Conservation (phyloP, 1,139 yeast species). For the Pichia norvegensis region DNA sequence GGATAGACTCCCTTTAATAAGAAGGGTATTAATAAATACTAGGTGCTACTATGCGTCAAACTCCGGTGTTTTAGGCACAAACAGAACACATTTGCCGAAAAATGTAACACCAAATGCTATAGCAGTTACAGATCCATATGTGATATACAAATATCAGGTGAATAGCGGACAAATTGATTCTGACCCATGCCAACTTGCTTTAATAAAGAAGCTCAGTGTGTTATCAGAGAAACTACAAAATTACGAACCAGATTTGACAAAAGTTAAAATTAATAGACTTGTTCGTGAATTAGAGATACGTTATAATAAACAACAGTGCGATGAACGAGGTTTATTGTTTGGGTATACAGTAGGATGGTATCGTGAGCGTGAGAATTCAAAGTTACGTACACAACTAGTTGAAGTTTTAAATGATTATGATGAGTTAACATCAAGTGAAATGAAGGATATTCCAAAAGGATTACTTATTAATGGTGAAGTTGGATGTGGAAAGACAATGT, state of each 20-base stretch:
- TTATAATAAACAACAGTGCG: constrained; percentile 15
- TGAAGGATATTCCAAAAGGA: constrained; percentile 53
- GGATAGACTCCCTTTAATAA: no score
- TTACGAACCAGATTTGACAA: constrained; percentile 51
- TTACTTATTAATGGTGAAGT: constrained; percentile 63
- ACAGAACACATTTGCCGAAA: constrained; percentile 1
- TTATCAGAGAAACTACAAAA: constrained; percentile 33
- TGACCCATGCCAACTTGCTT: constrained; percentile 47
- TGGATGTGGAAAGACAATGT: constrained; percentile 70
- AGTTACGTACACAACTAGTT: constrained; percentile 32
- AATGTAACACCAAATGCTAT: constrained; percentile 18
- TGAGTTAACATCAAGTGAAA: constrained; percentile 37
- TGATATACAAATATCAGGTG: constrained; percentile 49
- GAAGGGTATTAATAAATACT: neutral
- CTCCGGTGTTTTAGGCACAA: constrained; percentile 6
- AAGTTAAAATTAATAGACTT: constrained; percentile 40
- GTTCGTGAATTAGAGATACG: constrained; percentile 41
- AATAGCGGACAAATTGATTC: constrained; percentile 42
- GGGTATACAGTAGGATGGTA: constrained; percentile 17
- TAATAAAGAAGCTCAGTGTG: constrained; percentile 10
- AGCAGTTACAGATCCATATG: constrained; percentile 57
- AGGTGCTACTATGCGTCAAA: neutral
- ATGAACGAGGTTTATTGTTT: constrained; percentile 8
- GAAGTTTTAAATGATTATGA: constrained; percentile 56
- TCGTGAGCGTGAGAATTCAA: constrained; percentile 14